phyloP scores from a whole-genome alignment of 2,329 filamentous ascomycete genomes.

The Helminthosporium solani region DNA sequence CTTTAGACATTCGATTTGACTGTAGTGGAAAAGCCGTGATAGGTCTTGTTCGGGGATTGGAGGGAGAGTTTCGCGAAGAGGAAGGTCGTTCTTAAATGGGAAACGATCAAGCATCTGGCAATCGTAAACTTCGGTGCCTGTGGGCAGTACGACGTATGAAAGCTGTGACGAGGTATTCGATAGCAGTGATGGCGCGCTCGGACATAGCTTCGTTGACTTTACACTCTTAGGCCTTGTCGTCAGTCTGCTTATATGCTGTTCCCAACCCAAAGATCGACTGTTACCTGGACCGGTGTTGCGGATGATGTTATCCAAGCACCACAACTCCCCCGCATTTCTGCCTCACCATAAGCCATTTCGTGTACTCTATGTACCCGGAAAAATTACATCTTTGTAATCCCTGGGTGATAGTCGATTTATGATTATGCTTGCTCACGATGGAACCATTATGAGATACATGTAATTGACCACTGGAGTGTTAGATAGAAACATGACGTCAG shows the following conservation, averaged over 20 bases:
- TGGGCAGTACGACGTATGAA: constrained; percentile 35
- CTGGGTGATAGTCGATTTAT: too few relatives aligned
- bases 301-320: constrained; percentile 29
- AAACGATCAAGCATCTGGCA: constrained; percentile 41
- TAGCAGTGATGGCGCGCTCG: constrained; percentile 39
- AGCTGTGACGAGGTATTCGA: constrained; percentile 30
- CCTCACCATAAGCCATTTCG: constrained; percentile 28
- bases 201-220: constrained; percentile 42
- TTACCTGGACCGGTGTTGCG: constrained; percentile 10
- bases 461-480: too few relatives aligned
- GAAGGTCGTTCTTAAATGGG: constrained; percentile 34
- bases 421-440: neutral
- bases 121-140: constrained; percentile 45
- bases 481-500: constrained; percentile 4
- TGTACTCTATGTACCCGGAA: too few relatives aligned
- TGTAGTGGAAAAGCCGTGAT: constrained; percentile 45
- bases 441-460: too few relatives aligned
- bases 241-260: constrained; percentile 33
- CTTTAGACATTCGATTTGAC: constrained; percentile 44
- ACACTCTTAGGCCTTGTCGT: constrained; percentile 30
- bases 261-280: neutral
- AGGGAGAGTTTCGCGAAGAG: constrained; percentile 31
- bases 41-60: constrained; percentile 39
- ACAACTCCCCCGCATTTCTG: constrained; percentile 16
- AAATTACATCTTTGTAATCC: too few relatives aligned